These are phyloP conservation scores for Dactylellina haptotyla DNA, from an alignment of 2,329 filamentous ascomycete species.

Conservation along the genomic window DNA sequence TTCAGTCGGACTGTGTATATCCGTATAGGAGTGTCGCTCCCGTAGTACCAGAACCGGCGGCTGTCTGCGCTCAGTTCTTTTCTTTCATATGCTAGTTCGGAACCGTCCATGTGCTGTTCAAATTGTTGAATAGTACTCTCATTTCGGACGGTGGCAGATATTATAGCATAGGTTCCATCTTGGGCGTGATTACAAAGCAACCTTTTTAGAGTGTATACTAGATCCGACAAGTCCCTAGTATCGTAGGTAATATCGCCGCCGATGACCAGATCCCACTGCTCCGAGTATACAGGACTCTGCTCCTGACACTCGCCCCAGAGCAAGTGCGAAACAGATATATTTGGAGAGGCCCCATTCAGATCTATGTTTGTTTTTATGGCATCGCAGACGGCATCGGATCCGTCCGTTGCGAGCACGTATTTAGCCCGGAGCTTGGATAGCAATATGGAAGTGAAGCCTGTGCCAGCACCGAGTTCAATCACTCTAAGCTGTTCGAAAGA, in stretches of 20 bases:
- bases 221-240: constrained; percentile 69
- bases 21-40: constrained; percentile 31
- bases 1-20: constrained; percentile 31
- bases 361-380: constrained; percentile 74
- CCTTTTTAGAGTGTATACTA: constrained; percentile 73
- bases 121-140: constrained; percentile 74
- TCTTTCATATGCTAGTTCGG: background rate
- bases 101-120: constrained; percentile 30
- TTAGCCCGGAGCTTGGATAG: constrained; percentile 73
- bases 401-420: constrained; percentile 76
- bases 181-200: constrained; percentile 69
- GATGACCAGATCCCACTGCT: constrained; percentile 71
- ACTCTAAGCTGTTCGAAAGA: constrained; percentile 62
- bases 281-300: constrained; percentile 61
- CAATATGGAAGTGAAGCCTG: constrained; percentile 78
- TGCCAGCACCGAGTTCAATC: constrained; percentile 79
- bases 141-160: constrained; percentile 78
- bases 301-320: constrained; percentile 58
- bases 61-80: background rate
- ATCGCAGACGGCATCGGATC: constrained; percentile 76
- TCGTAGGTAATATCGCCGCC: constrained; percentile 85
- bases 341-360: constrained; percentile 67
- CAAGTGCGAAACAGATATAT: constrained; percentile 27
- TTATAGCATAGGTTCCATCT: constrained; percentile 68
- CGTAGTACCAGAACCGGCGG: constrained; percentile 39